Evolutionary conservation across 164 flowering plant genomes (phyloP).

Genomic region (grape (Vitis vinifera)): DNA sequence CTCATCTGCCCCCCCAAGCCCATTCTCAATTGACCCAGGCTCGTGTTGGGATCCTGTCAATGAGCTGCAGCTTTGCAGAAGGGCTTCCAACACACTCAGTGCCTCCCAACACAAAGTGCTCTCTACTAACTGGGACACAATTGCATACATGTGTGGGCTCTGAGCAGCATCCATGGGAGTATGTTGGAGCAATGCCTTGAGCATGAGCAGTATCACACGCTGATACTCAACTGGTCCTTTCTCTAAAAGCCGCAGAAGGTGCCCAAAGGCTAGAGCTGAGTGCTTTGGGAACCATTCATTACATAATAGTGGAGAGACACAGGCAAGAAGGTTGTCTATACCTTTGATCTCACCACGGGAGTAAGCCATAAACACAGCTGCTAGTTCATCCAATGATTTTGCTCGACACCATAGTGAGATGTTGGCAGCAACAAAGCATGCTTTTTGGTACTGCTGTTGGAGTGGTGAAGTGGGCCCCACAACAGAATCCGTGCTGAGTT

Average conservation of each 20-base stretch:
- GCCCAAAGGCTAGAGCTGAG: slow-evolving; percentile 96
- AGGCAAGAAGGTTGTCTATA: slow-evolving; percentile 67
- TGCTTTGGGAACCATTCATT: slow-evolving; percentile 96
- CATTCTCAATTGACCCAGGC: slow-evolving; percentile 61
- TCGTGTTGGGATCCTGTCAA: slow-evolving; percentile 65
- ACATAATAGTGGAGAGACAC: slow-evolving; percentile 83
- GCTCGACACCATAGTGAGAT: slow-evolving; percentile 84
- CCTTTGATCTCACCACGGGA: slow-evolving; percentile 75
- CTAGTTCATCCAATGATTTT: slow-evolving; percentile 76
- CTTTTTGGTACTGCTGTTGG: slow-evolving; percentile 77
- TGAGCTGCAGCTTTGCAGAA: slow-evolving; percentile 90
- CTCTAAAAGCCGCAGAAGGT: slow-evolving; percentile 80
- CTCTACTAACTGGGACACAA: slow-evolving; percentile 94
- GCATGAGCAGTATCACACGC: slow-evolving; percentile 85
- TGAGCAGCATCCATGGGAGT: slow-evolving; percentile 97
- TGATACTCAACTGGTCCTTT: slow-evolving; percentile 94
- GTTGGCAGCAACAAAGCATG: slow-evolving; percentile 83
- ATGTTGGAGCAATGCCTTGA: slow-evolving; percentile 95
- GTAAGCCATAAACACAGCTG: slow-evolving; percentile 73
- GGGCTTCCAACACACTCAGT: slow-evolving; percentile 90
- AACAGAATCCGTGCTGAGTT: slow-evolving; percentile 64
- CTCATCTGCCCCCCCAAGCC: slow-evolving; percentile 56
- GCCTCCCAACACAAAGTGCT: slow-evolving; percentile 99
- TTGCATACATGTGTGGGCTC: slow-evolving; percentile 94
- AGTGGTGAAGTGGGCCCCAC: slow-evolving; percentile 62